Evolutionary conservation across 768 basidiomycete species (phyloP), one percentile per base, ranked within the genome.

Genomic region (Mycena metata): DNA sequence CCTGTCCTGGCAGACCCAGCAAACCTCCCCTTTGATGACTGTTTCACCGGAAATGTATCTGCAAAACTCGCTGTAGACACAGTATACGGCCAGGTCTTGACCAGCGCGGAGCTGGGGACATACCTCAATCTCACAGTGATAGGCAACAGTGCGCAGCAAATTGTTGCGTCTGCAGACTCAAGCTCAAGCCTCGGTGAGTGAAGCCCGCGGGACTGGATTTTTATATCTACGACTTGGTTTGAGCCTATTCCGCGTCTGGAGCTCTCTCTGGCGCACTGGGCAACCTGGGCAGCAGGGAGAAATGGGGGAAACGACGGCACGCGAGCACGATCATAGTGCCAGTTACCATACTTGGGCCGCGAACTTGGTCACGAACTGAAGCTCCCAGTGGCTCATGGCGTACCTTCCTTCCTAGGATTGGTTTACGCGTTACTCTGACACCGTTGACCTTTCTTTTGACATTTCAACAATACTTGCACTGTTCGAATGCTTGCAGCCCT

Each of bases 41-140:
- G 94, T 79, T 94, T 88, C 78, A 76, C 81, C 26, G 84, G 85
- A 64, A 85, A 85, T 78, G 71, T 75, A 36, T 77, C 84, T 49
- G 84, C 85, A 77, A 91, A 90, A 76, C 83, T 94, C 79, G 82
- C 87, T 36, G 84, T 95, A 64, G 84, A 88, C 67, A 85, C 86
- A 36, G 88, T 95, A 49, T 95, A 92, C 75, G 91, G 87, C 23
- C 94, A 95, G 77, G 83, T 92, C 64, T 79, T 88, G 24, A 79
- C 85, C 33, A 81, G 81, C 52, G 79, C 81, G 13, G 76, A 79
- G 21, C 76, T 80, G 42, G 84, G 82, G 3, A 79, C 75, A 11
- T 85, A 84, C 71, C 79, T 96, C 68, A 92, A 93, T 75, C 83
- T 96, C 73, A 92, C 91, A 2, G 82, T 96, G 42, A 74, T 96